A percentile compares a stretch with the other conserved stretches of the same genome.
Conservation (phyloP, 768 basidiomycete species). For the Mycena sanguinolenta region DNA sequence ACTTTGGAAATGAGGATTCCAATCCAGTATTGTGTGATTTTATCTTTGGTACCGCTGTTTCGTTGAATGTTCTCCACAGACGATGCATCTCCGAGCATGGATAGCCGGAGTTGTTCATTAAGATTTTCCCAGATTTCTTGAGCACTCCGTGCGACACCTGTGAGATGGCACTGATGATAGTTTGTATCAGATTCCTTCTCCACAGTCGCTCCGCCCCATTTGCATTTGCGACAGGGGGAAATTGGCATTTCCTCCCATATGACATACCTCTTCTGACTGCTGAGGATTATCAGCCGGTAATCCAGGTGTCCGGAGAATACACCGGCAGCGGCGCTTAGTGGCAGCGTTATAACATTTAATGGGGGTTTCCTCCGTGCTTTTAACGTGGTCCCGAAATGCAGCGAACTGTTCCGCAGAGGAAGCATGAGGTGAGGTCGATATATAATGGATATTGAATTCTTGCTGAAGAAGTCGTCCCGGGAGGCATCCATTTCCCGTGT, state of each 20-base stretch:
- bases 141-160: background rate
- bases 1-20: background rate
- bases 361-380: slow-evolving; percentile 23
- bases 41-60: slow-evolving; percentile 14
- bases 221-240: slow-evolving; percentile 31
- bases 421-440: background rate
- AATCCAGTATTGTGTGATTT: slow-evolving; percentile 27
- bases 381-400: slow-evolving; percentile 18
- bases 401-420: slow-evolving; percentile 11
- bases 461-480: background rate
- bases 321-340: slow-evolving; percentile 12
- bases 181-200: slow-evolving; percentile 18
- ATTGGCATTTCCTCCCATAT: slow-evolving; percentile 33
- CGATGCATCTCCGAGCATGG: background rate
- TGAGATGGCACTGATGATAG: slow-evolving; percentile 30
- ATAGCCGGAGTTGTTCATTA: background rate
- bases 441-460: background rate
- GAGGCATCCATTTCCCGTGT: background rate
- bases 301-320: slow-evolving; percentile 21
- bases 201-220: slow-evolving; percentile 21
- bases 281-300: slow-evolving; percentile 39
- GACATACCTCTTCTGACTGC: slow-evolving; percentile 35
- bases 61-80: background rate
- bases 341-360: slow-evolving; percentile 23
- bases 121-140: slow-evolving; percentile 9